A percentile compares a stretch with the other conserved stretches of the same genome.
These are phyloP conservation scores for Hymenoscyphus linearis DNA, from an alignment of 2,329 filamentous ascomycete genomes.

Conservation along the genomic window DNA sequence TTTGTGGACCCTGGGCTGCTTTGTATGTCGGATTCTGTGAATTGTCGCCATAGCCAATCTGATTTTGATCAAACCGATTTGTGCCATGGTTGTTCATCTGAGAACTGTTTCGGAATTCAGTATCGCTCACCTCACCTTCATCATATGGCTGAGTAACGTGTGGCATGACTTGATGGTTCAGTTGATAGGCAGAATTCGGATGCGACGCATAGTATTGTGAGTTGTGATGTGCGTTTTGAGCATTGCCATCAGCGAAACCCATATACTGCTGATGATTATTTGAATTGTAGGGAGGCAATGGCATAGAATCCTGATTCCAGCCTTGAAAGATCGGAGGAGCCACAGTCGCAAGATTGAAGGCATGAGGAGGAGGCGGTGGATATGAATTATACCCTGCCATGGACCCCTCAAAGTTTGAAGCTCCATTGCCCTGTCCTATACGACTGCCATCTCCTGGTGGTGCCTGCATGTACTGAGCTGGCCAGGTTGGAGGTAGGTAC, in stretches of 20 bases:
- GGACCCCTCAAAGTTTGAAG: conserved; percentile 23
- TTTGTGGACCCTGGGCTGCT: conserved; percentile 19
- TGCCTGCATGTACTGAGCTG: conserved; percentile 25
- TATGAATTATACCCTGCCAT: conserved; percentile 29
- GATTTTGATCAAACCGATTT: conserved; percentile 29
- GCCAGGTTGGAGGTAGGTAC: conserved; percentile 25
- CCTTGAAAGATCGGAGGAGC: conserved; percentile 28
- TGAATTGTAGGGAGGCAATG: conserved; percentile 22
- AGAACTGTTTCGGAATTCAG: conserved; percentile 50
- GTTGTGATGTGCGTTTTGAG: conserved; percentile 14
- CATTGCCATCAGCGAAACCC: conserved; percentile 11
- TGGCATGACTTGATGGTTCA: conserved; percentile 7
- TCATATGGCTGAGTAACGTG: conserved; percentile 39
- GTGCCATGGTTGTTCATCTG: conserved; percentile 11
- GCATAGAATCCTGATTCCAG: conserved; percentile 28
- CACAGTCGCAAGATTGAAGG: conserved; percentile 25
- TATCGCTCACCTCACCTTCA: conserved; percentile 74
- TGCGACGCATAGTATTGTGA: conserved; percentile 19
- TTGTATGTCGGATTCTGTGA: conserved; percentile 22
- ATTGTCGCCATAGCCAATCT: conserved; percentile 20
- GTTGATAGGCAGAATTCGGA: conserved; percentile 18
- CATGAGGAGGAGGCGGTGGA: conserved; percentile 13
- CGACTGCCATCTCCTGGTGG: conserved; percentile 15
- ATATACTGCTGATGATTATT: conserved; percentile 16
- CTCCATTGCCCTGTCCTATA: conserved; percentile 19